Evolutionary conservation across 129 eudicot species (phyloP), one percentile per base, ranked within the genome.

Genomic region (Dittrichia graveolens): DNA sequence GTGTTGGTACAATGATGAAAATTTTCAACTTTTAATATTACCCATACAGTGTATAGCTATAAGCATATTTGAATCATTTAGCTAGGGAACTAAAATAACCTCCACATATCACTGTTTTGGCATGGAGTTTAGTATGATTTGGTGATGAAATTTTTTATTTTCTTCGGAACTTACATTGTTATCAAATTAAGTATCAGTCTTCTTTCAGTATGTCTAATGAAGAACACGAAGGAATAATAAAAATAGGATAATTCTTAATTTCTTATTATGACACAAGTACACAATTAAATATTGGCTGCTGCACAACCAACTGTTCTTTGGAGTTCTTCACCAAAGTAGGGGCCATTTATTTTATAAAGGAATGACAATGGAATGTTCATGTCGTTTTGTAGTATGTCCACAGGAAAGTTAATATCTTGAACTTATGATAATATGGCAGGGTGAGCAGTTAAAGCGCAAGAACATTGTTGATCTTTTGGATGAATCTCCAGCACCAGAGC

Each of bases 361-460:
- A 9, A n/a, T 66, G 5, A 15, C 46, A 1, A 16, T 67, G 9
- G 13, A 34, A 44, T 47, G 45, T 61, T 61, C 11, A 39, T 61
- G 67, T 61, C 10, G 48, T 39, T 37, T 5, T 14, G 44, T 49
- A 47, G 58, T 48, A 69, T 18, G 42, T 44, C 3, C 13, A 40
- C 7, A 9, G 57, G 19, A 44, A 44, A 44, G 55, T 67, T 43
- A 31, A 62, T 62, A 44, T 74, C 10, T 24, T 44, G 41, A 8
- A 12, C 5, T 56, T 52, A 3, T 50, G 13, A 71, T 50, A 24
- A 24, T 60, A 44, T 84, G 79, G 67, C 84, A 94, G 99, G 96
- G 88, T 3, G 97, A 94, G 83, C 93, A 88, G 64, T 80, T 94
- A 77, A 94, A 90, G 78, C 88, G 83, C 59, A 87, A 88, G 81